Evolutionary conservation across 495 filamentous ascomycete genomes (phyloP), one percentile per base, ranked within the genome.

Genomic region (Aspergillus asperescens): DNA sequence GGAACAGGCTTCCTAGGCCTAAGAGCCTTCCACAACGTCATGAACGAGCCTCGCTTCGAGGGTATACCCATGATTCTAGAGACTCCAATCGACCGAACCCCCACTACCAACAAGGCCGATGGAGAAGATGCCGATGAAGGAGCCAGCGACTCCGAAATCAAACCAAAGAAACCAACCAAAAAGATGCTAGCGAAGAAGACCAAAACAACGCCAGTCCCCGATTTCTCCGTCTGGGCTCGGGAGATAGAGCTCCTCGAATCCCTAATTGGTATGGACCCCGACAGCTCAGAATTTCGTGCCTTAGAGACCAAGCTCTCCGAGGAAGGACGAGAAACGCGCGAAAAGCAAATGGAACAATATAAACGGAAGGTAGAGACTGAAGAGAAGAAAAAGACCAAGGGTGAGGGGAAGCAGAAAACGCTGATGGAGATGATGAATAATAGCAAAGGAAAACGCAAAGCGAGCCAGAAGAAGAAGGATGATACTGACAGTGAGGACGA

Each of bases 161-260:
- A 41, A n/a, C 51, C 35, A 18, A 63, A 63, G 31, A 58, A 45
- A 37, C 12, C 37, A 1, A 23, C 35, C 3, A 61, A 52, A 25
- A 66, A 64, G 57, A 67, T 65, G 15, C 49, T 43, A 18, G 25
- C 55, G 0, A 68, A 63, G 52, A 57, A 59, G 31, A 58, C 64
- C n/a, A 58, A 56, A 4, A 34, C 56, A 2, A 56, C 64, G 28
- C 66, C 66, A 27, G 71, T 83, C 27, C 81, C 88, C 35, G 89
- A 95, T 58, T 86, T 82, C 54, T 73, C 77, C 24, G 76, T 90
- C 7, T 93, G 89, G 89, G 88, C 88, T 3, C 75, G 82, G 40
- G 89, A 94, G 69, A 90, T 93, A 58, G 94, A 95, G 65, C 67
- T 96, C 43, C 77, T 98, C 5, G 93, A 98, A 67, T 82, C 83